Base-by-base conservation (phyloP, 495 filamentous ascomycete species). In the Penicillium paxilli region DNA sequence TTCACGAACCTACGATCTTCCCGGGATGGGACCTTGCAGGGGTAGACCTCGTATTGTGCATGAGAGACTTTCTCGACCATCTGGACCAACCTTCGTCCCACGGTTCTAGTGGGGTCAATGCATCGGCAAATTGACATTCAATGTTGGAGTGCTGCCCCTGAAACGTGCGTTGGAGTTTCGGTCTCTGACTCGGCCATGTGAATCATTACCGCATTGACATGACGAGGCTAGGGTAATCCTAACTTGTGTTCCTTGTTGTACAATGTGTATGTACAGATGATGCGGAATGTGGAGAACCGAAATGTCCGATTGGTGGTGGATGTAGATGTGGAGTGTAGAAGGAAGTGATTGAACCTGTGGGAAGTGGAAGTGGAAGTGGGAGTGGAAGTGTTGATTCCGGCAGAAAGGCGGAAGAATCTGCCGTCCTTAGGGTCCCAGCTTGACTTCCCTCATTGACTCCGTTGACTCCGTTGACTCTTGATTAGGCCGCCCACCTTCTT, bases 61-160 rank as follows among this genome's bases (percentile, higher is more conserved):
- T 14, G 19, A 20, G 2, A 12, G 6, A 38, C 35, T 38, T 38
- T 28, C n/a, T 8, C 40, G 17, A 42, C 20, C 20, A n/a, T 22
- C 14, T 35, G 17, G 37, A 4, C 37, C 37, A 51, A 42, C 49
- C 24, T n/a, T 44, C 40, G 25, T 52, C 25, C 49, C 49, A 52
- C 38, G 40, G 38, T 45, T 42, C 24, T 40, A 23, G 49, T 44
- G 49, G 40, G 49, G 49, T 33, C 49, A n/a, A 44, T 44, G 49
- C 49, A 50, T 50, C 33, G 49, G 49, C 49, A 51, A 44, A 42
- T n/a, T 32, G n/a, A n/a, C 21, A 12, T 38, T n/a, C 33, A 33
- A 17, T 30, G 11, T 17, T 5, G 17, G n/a, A 38, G n/a, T 42
- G n/a, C n/a, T n/a, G 8, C 40, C 40, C 40, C 40, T 42, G 40